Base-by-base conservation (phyloP, 352 stramenopile genomes). In the Phytopythium helicoides region DNA sequence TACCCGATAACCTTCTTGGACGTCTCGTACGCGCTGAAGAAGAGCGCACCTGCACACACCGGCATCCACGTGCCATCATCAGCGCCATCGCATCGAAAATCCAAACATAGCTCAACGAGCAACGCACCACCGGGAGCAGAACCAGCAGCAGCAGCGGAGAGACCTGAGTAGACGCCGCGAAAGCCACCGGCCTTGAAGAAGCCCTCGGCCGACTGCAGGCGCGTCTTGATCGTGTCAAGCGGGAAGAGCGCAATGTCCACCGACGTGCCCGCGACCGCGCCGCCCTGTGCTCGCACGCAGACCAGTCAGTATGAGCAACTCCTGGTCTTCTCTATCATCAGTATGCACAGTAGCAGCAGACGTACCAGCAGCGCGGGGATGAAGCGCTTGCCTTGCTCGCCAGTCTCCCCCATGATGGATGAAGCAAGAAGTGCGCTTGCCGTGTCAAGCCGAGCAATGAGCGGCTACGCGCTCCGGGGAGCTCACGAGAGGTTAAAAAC, bases 231-330 rank as follows among this genome's bases (percentile, higher is more conserved):
- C 2, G 97, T 99, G 81, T 99, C 97, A 10, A 99, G 85, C 35
- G 97, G 97, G 86, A 98, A 99, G 19, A 99, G 81, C 36, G 95
- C 90, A 47, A 99, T 84, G 80, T 99, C 97, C 28, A 99, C 97
- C 15, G 89, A 92, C 37, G 96, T 98, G 23, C 97, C 97, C 6
- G 97, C 96, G 18, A 98, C 79, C 9, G 96, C 97, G 49, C 97
- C 97, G 21, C 82, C 83, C 85, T 95, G 36, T 16, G n/a, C n/a
- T n/a, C n/a, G n/a, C n/a, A n/a, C n/a, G n/a, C n/a, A n/a, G n/a
- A n/a, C n/a, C n/a, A n/a, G n/a, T n/a, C n/a, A n/a, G n/a, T n/a
- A n/a, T n/a, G n/a, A n/a, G n/a, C n/a, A n/a, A n/a, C n/a, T n/a
- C n/a, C n/a, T n/a, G n/a, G n/a, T n/a, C n/a, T n/a, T n/a, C n/a